These are phyloP conservation scores for Uncinocarpus reesii DNA, from an alignment of 2,329 filamentous ascomycete genomes.

Conservation along the genomic window DNA sequence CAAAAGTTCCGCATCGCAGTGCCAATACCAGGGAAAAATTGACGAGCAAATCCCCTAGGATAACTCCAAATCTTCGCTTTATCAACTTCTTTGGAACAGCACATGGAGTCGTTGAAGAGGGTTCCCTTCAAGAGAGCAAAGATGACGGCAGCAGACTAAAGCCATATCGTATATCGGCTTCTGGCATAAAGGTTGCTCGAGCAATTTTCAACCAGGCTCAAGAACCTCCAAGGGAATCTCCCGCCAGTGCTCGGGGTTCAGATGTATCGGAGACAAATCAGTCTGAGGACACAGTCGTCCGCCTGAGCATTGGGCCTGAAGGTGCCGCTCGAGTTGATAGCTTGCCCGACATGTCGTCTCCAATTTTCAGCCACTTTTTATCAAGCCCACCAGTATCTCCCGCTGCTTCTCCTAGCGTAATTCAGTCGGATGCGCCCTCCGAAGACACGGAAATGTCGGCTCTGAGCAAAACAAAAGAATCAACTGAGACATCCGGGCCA, in stretches of 20 bases:
- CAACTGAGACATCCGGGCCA: not conserved
- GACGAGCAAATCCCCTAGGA: not conserved
- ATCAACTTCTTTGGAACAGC: constrained; percentile 14
- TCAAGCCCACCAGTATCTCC: constrained; percentile 1
- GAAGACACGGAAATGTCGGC: not conserved
- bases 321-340: constrained; percentile 18
- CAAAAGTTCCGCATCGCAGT: not conserved
- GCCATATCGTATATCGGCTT: not conserved
- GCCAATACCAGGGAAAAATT: not conserved
- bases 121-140: not conserved
- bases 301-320: constrained; percentile 19
- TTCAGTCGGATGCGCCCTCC: not conserved
- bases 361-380: not conserved
- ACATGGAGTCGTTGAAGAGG: not conserved
- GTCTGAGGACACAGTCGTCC: constrained; percentile 15
- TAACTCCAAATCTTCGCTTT: constrained; percentile 7
- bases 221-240: not conserved
- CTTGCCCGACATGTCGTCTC: not conserved
- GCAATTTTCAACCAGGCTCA: constrained; percentile 13
- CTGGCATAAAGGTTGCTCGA: constrained; percentile 13
- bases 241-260: not conserved
- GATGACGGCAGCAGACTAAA: not conserved
- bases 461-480: not conserved
- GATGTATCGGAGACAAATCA: not conserved
- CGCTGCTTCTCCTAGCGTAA: not conserved